Evolutionary conservation across 148 eudicot species (phyloP).

Genomic region (Cornus controversa): DNA sequence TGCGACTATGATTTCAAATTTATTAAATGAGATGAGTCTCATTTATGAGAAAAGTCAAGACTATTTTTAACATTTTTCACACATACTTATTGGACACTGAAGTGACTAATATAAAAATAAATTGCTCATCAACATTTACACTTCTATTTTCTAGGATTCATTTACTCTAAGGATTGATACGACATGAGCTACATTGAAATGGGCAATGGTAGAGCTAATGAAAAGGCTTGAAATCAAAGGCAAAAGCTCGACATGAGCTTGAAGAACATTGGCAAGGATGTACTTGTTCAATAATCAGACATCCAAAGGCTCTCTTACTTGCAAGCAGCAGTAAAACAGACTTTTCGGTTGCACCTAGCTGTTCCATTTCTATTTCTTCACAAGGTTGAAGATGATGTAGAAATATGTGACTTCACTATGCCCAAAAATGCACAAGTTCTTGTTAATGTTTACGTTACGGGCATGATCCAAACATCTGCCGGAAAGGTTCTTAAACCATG

Average conservation of each 20-base stretch:
- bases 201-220: constrained; percentile 39
- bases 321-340: constrained; percentile 31
- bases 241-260: constrained; percentile 31
- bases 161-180: constrained; percentile 35
- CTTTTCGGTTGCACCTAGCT: constrained; percentile 28
- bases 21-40: too few species aligned
- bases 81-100: too few species aligned
- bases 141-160: constrained; percentile 16
- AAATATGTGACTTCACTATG: constrained; percentile 11
- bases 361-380: constrained; percentile 31
- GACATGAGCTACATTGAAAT: constrained; percentile 27
- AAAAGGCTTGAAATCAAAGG: constrained; percentile 18
- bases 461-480: constrained; percentile 26
- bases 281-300: constrained; percentile 24
- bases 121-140: too few species aligned
- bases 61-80: too few species aligned
- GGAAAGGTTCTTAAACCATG: constrained; percentile 26
- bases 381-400: constrained; percentile 20
- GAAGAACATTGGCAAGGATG: constrained; percentile 15
- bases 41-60: too few species aligned
- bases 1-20: too few species aligned
- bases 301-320: constrained; percentile 19
- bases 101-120: too few species aligned
- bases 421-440: too few species aligned
- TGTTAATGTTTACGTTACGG: neutral